Evolutionary conservation across 2,329 filamentous ascomycete species (phyloP), one percentile per base, ranked within the genome.

Genomic region (Pseudopithomyces maydicus): DNA sequence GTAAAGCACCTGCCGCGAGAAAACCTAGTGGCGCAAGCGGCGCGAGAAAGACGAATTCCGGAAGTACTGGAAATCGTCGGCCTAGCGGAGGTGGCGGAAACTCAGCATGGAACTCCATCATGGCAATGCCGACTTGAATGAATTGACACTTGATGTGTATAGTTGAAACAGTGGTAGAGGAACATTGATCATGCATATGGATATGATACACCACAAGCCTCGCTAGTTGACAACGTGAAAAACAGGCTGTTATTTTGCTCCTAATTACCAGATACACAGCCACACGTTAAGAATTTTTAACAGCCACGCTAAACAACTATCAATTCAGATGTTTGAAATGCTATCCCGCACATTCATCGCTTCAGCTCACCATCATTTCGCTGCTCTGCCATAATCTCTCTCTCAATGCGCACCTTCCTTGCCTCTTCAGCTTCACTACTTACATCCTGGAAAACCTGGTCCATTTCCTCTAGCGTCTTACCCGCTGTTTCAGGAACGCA

Each of bases 381-480:
- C 33, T 62, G 63, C 12, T 64, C 64, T 17, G 68, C 62, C 1
- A 71, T 53, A 45, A 73, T 73, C 15, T 73, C 67, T 10, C 53
- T 36, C 64, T 74, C 72, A 41, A 75, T 74, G 20, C 71, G 57
- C 29, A 61, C 57, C 53, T 71, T 74, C 41, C 67, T 61, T 42
- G 63, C 64, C 59, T 75, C 72, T 47, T 75, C 73, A n/a, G 66
- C 71, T 35, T 71, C 72, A 41, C 68, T 73, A 26, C 67, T 65
- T 22, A 73, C 68, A 58, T 77, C 74, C 47, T 67, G 64, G 59
- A 77, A 77, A 19, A 77, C 73, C 23, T 62, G 56, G 51, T 77
- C 74, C 73, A 77, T 77, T 54, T 77, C 60, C 54, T 76, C 74
- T 3, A 76, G 62, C 15, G 59, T 71, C 41, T 66, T 66, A 1